Evolutionary conservation across 257 asterid species (phyloP).

Genomic region (Paraleonurus japonicus): DNA sequence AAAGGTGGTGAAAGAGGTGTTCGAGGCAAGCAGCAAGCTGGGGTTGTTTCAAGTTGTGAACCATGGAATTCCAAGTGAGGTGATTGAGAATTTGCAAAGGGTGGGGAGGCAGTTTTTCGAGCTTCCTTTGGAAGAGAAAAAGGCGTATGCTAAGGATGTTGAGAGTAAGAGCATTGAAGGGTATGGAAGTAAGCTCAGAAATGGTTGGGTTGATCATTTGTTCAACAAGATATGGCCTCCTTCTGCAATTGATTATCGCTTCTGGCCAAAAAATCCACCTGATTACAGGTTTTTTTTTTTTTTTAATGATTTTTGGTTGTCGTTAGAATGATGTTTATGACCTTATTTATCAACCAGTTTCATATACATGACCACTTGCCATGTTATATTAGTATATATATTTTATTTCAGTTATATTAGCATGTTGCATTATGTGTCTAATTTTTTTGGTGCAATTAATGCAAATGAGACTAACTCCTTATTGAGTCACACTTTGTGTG

Average conservation of each 20-base stretch:
- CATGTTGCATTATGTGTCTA: no score
- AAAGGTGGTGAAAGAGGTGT: constrained; percentile 9
- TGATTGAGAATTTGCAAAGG: constrained; percentile 31
- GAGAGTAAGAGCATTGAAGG: constrained; percentile 45
- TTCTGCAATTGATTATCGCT: constrained; percentile 39
- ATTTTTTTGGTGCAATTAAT: no score
- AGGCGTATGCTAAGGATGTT: constrained; percentile 34
- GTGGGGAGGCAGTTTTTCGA: constrained; percentile 46
- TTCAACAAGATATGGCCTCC: constrained; percentile 62
- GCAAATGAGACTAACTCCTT: no score
- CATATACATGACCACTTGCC: no score
- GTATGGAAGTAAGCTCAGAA: constrained; percentile 46
- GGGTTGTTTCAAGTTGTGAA: constrained; percentile 51
- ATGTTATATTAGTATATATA: no score
- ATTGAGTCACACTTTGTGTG: no score
- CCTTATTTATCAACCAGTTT: no score
- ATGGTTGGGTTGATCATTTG: constrained; percentile 74
- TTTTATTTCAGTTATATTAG: no score
- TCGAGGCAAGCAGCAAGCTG: constrained; percentile 36
- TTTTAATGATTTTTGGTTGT: no score
- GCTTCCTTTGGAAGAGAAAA: constrained; percentile 37
- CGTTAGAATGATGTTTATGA: no score
- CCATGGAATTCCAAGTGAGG: constrained; percentile 42
- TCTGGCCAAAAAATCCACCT: constrained; percentile 66
- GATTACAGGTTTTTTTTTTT: constrained; percentile 42